Percentiles rank a stretch among this genome's conserved stretches.
phyloP scores from a whole-genome alignment of 495 filamentous ascomycete genomes.

The Penicillium lagena region DNA sequence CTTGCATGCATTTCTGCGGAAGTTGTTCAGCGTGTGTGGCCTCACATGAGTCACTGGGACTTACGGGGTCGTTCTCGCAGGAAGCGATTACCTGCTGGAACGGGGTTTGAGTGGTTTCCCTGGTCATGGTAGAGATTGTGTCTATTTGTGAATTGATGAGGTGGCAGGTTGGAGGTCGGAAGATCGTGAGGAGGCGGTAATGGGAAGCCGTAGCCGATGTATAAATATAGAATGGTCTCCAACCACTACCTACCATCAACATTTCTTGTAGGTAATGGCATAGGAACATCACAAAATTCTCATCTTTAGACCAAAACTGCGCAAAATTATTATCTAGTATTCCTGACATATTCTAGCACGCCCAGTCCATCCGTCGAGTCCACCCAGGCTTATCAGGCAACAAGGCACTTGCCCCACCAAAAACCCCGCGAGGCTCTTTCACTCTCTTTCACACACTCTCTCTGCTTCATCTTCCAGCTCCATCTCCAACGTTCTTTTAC shows the following conservation, averaged over 20 bases:
- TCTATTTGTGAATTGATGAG: neutral
- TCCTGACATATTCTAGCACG: too few species aligned
- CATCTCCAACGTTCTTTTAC: too few species aligned
- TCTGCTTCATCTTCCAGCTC: too few species aligned
- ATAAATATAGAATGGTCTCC: neutral
- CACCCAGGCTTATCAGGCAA: slow-evolving; percentile 13
- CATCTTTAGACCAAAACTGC: too few species aligned
- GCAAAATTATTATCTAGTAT: too few species aligned
- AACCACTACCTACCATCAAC: too few species aligned
- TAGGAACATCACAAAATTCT: too few species aligned
- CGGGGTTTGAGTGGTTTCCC: slow-evolving; percentile 48
- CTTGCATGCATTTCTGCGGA: slow-evolving; percentile 62
- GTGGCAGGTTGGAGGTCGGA: too few species aligned
- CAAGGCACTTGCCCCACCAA: slow-evolving; percentile 22
- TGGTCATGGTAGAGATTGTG: slow-evolving; percentile 14
- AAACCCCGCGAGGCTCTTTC: slow-evolving; percentile 20
- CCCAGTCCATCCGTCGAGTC: too few species aligned
- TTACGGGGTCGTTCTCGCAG: slow-evolving; percentile 54
- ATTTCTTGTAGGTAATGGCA: too few species aligned
- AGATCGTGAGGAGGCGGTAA: neutral
- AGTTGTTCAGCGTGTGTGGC: neutral
- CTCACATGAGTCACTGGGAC: neutral
- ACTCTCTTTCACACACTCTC: too few species aligned
- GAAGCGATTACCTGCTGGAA: slow-evolving; percentile 68
- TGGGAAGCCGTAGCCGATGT: neutral